Evolutionary conservation across 2,329 filamentous ascomycete genomes (phyloP).

Genomic region (Talaromyces funiculosus): DNA sequence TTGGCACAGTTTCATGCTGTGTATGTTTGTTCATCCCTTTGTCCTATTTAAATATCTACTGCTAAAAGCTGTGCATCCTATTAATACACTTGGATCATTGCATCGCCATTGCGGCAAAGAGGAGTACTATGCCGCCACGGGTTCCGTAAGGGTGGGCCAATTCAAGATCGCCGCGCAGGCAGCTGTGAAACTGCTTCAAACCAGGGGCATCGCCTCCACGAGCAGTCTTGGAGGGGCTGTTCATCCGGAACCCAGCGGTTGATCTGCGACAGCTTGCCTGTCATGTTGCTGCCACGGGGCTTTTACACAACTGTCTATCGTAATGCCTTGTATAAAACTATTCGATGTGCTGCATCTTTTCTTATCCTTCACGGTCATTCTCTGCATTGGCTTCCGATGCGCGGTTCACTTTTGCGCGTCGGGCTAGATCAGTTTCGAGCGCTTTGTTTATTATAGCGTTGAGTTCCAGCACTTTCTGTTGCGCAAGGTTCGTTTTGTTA

Average conservation of each 20-base stretch:
- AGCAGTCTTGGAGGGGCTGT: neutral
- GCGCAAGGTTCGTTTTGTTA: slow-evolving; percentile 66
- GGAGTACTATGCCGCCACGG: neutral
- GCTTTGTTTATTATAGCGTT: slow-evolving; percentile 66
- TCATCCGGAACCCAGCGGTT: neutral
- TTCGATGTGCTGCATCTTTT: neutral
- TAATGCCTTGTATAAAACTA: neutral
- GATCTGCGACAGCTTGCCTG: slow-evolving; percentile 3
- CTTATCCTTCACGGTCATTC: slow-evolving; percentile 63
- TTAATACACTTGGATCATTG: neutral
- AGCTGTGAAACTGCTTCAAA: slow-evolving; percentile 10
- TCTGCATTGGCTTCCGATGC: slow-evolving; percentile 78
- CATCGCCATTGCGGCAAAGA: neutral
- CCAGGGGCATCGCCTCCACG: slow-evolving; percentile 3
- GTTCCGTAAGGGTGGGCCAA: neutral
- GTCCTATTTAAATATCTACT: neutral
- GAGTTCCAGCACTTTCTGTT: slow-evolving; percentile 75
- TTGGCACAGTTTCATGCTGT: neutral
- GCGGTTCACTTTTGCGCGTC: slow-evolving; percentile 58
- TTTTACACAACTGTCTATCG: neutral
- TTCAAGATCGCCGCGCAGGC: neutral
- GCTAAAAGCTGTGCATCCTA: neutral
- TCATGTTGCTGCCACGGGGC: neutral
- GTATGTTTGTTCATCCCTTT: neutral
- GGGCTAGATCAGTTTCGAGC: slow-evolving; percentile 70